phyloP scores from a whole-genome alignment of 768 basidiomycete genomes.

The Podaxis sp. region DNA sequence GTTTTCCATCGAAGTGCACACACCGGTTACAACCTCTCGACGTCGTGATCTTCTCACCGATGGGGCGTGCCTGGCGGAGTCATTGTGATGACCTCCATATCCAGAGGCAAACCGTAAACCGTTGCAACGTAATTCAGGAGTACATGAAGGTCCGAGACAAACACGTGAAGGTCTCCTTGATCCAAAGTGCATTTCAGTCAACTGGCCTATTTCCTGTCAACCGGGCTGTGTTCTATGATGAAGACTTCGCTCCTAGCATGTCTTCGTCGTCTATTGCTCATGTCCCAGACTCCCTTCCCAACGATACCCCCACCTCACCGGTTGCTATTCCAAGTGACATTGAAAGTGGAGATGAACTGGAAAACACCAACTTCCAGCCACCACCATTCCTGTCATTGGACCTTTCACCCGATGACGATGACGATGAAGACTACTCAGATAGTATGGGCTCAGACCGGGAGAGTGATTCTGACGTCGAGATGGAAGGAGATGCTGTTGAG shows the following conservation, averaged over 20 bases:
- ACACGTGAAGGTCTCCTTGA: conserved; percentile 17
- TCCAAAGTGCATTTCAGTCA: conserved; percentile 24
- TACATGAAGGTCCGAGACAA: conserved; percentile 21
- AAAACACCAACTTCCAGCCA: neutral
- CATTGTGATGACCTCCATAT: conserved; percentile 19
- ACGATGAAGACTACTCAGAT: too few relatives aligned
- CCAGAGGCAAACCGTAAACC: neutral
- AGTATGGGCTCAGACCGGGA: too few relatives aligned
- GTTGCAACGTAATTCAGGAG: conserved; percentile 1
- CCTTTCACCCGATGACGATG: neutral
- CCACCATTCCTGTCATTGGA: neutral
- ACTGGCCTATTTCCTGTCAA: conserved; percentile 29
- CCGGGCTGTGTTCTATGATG: conserved; percentile 22
- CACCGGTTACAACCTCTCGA: conserved; percentile 43
- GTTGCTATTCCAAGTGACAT: neutral
- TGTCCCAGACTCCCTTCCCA: conserved; percentile 20
- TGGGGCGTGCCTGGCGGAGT: conserved; percentile 27
- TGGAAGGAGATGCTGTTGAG: too few relatives aligned
- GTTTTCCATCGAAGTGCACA: conserved; percentile 37
- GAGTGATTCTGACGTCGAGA: too few relatives aligned
- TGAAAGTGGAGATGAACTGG: neutral
- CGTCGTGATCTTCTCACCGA: conserved; percentile 37
- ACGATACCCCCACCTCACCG: conserved; percentile 4
- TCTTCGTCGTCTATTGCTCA: conserved; percentile 18
- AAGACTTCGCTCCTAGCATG: conserved; percentile 26